These are phyloP conservation scores for Pseudoneurospora amorphoporcata DNA, from an alignment of 495 filamentous ascomycete genomes.

Conservation along the genomic window DNA sequence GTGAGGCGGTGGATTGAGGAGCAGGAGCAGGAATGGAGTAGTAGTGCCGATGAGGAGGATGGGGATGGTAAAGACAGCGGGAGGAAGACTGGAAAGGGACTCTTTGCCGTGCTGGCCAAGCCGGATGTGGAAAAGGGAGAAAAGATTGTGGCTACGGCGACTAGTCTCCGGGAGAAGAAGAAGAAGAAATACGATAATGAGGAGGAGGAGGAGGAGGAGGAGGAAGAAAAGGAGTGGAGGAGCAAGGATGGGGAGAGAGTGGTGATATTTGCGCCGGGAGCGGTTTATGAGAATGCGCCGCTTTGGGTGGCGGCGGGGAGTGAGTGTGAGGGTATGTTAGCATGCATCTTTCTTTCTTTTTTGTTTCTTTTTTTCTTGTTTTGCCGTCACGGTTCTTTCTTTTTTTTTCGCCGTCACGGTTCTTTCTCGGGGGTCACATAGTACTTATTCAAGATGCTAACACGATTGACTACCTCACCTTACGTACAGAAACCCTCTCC, in stretches of 20 bases:
- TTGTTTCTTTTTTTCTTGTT: too few species aligned
- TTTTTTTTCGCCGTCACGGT: background rate
- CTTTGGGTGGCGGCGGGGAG: conserved; percentile 26
- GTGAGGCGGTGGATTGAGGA: conserved; percentile 31
- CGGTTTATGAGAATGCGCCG: conserved; percentile 22
- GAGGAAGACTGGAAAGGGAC: conserved; percentile 6
- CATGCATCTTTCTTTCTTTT: background rate
- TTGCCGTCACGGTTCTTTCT: background rate
- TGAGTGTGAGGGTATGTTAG: conserved; percentile 19
- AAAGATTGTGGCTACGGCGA: conserved; percentile 7
- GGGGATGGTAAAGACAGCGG: background rate
- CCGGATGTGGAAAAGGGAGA: conserved; percentile 3
- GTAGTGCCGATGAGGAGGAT: background rate
- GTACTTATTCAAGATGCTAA: background rate
- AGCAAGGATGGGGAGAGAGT: background rate
- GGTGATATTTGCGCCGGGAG: conserved; percentile 25
- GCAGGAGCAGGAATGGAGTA: conserved; percentile 20
- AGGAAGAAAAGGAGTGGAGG: background rate
- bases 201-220: background rate
- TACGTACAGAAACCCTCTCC: conserved; percentile 11
- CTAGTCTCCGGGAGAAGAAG: conserved; percentile 12
- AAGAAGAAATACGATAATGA: background rate
- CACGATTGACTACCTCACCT: background rate
- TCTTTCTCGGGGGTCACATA: too few species aligned
- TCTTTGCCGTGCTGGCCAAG: conserved; percentile 21